These are phyloP conservation scores for Suillus subalutaceus DNA, from an alignment of 768 basidiomycete species.

Conservation along the genomic window DNA sequence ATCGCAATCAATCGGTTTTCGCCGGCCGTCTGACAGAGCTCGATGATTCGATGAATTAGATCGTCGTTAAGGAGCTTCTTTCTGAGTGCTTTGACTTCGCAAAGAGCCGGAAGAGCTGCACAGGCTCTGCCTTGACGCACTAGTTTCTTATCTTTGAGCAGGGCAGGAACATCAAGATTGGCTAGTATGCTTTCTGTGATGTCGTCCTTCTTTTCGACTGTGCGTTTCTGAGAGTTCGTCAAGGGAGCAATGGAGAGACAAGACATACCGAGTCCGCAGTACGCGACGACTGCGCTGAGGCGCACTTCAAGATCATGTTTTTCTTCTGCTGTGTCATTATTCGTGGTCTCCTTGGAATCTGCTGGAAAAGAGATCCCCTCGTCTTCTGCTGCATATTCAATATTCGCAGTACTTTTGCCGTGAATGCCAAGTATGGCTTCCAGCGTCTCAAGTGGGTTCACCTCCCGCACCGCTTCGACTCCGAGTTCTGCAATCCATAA, in stretches of 20 bases:
- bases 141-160: conserved; percentile 18
- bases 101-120: conserved; percentile 32
- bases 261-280: conserved; percentile 28
- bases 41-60: conserved; percentile 23
- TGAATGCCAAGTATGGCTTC: not conserved
- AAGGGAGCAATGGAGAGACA: conserved; percentile 13
- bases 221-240: not conserved
- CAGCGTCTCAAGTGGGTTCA: not conserved
- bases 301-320: conserved; percentile 20
- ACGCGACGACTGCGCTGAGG: conserved; percentile 28
- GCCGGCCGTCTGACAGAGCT: conserved; percentile 17
- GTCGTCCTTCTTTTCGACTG: conserved; percentile 9
- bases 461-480: conserved; percentile 15
- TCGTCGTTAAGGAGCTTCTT: conserved; percentile 17
- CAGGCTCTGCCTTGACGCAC: conserved; percentile 26
- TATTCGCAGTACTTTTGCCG: not conserved
- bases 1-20: conserved; percentile 23
- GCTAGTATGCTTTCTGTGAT: not conserved
- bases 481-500: conserved; percentile 14
- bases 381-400: not conserved
- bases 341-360: not conserved
- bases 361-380: not conserved
- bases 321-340: conserved; percentile 2
- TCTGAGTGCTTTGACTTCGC: conserved; percentile 21
- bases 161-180: conserved; percentile 14